Evolutionary conservation across 495 filamentous ascomycete species (phyloP).

Genomic region (Sordaria brevicollis): DNA sequence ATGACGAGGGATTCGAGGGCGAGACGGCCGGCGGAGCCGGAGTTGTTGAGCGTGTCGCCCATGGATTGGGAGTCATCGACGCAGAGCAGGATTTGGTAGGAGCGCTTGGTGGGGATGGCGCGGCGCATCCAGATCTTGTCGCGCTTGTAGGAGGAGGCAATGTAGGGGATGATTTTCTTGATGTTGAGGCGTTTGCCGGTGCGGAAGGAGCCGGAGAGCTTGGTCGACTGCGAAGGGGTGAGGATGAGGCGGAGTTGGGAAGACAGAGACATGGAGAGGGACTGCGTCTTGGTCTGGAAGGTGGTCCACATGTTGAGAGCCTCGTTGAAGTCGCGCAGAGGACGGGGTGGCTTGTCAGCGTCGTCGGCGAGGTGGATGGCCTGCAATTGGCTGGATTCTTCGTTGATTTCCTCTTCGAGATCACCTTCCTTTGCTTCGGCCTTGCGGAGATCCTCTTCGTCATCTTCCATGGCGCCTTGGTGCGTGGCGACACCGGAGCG

Average conservation of each 20-base stretch:
- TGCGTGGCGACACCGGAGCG: conserved; percentile 37
- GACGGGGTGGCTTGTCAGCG: conserved; percentile 4
- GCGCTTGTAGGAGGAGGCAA: conserved; percentile 91
- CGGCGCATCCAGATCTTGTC: conserved; percentile 99
- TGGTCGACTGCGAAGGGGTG: conserved; percentile 86
- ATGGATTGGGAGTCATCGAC: conserved; percentile 94
- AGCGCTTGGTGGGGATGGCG: conserved; percentile 78
- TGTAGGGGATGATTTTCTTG: conserved; percentile 98
- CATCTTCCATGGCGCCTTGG: conserved; percentile 33
- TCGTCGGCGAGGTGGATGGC: conserved; percentile 54
- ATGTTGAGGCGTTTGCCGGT: conserved; percentile 98
- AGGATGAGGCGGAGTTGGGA: conserved; percentile 94
- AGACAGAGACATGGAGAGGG: conserved; percentile 76
- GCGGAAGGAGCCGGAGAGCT: conserved; percentile 91
- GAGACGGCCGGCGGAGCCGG: conserved; percentile 50
- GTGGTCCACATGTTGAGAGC: conserved; percentile 74
- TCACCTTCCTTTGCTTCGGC: conserved; percentile 20
- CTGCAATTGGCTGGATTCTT: conserved; percentile 62
- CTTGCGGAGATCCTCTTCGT: conserved; percentile 15
- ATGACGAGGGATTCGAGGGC: conserved; percentile 90
- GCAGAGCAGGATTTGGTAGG: conserved; percentile 93
- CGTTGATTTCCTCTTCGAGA: conserved; percentile 45
- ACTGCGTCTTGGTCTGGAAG: conserved; percentile 73
- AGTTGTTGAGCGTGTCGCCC: conserved; percentile 42
- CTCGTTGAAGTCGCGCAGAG: conserved; percentile 39